A percentile compares a stretch with the other conserved stretches of the same genome.
Conservation (phyloP, 192 early-diverging fungal genomes). For the Pilaira anomala region DNA sequence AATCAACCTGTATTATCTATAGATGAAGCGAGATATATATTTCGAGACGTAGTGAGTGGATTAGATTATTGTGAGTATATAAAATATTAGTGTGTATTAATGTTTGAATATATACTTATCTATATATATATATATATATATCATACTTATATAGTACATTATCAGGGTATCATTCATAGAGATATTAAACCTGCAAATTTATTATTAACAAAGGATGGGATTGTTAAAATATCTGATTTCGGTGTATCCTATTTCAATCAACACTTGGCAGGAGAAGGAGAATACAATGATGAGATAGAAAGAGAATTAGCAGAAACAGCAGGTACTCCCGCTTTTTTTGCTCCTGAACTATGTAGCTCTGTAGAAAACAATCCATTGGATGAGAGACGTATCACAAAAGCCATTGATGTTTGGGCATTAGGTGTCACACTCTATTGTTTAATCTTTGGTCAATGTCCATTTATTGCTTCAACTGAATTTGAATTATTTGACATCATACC, state of each 20-base stretch:
- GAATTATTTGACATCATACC: constrained; percentile 94
- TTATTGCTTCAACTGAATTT: constrained; percentile 91
- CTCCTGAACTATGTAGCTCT: constrained; percentile 88
- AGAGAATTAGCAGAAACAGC: constrained; percentile 91
- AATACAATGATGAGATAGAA: constrained; percentile 52
- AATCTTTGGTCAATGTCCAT: constrained; percentile 88
- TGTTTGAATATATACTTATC: constrained; percentile 40
- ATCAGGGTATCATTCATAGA: constrained; percentile 93
- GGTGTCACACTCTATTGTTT: constrained; percentile 96
- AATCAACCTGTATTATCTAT: constrained; percentile 58
- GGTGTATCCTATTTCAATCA: constrained; percentile 89
- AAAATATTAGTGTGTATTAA: neutral
- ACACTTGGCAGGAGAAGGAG: constrained; percentile 35
- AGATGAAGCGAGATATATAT: constrained; percentile 71
- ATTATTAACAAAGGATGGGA: constrained; percentile 65
- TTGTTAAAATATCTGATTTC: constrained; percentile 98
- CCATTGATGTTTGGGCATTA: constrained; percentile 97
- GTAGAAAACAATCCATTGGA: neutral
- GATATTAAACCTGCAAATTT: constrained; percentile 99
- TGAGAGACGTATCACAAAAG: constrained; percentile 65
- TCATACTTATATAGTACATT: too few species aligned
- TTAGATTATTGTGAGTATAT: constrained; percentile 79
- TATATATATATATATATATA: too few species aligned
- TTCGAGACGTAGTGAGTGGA: constrained; percentile 86
- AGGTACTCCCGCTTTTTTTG: constrained; percentile 97